Percentiles rank a stretch among this genome's conserved stretches.
Evolutionary conservation across 1,284 basidiomycete genomes (phyloP).

Genomic region (Volvariella volvacea): DNA sequence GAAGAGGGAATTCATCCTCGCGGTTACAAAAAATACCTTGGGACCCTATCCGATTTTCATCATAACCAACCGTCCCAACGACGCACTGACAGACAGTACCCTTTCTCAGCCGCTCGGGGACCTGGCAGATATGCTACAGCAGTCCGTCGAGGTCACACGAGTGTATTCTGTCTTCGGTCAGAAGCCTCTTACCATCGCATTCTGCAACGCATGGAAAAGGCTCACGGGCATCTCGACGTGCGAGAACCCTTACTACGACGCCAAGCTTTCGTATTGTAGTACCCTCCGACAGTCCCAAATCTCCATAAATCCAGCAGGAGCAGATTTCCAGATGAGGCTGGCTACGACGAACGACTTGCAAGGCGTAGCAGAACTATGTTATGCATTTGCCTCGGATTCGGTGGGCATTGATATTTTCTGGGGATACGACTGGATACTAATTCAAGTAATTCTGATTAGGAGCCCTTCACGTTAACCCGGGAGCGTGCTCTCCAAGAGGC

Average conservation of each 20-base stretch:
- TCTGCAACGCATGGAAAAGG: constrained; percentile 42
- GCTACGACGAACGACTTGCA: constrained; percentile 36
- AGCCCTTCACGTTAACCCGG: constrained; percentile 43
- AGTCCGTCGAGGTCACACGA: constrained; percentile 26
- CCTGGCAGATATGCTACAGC: constrained; percentile 26
- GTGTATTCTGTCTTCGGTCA: constrained; percentile 65
- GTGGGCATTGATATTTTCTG: constrained; percentile 28
- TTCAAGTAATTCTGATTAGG: constrained; percentile 23
- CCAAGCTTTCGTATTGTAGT: constrained; percentile 47
- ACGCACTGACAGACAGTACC: constrained; percentile 22
- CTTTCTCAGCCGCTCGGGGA: constrained; percentile 26
- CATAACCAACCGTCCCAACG: constrained; percentile 29
- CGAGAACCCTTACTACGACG: constrained; percentile 53
- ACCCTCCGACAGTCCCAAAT: constrained; percentile 33
- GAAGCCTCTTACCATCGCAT: constrained; percentile 37
- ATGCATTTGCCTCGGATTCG: constrained; percentile 49
- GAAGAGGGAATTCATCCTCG: constrained; percentile 46
- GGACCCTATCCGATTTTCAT: constrained; percentile 56
- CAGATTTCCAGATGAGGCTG: constrained; percentile 31
- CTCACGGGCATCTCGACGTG: constrained; percentile 31
- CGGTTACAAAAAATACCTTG: constrained; percentile 46
- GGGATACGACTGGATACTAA: constrained; percentile 1
- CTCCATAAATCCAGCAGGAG: constrained; percentile 19
- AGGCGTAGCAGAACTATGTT: constrained; percentile 41
- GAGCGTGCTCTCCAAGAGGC: constrained; percentile 46